Evolutionary conservation across 257 asterid species (phyloP), one percentile per base, ranked within the genome.

Genomic region (Penstemon newberryi): DNA sequence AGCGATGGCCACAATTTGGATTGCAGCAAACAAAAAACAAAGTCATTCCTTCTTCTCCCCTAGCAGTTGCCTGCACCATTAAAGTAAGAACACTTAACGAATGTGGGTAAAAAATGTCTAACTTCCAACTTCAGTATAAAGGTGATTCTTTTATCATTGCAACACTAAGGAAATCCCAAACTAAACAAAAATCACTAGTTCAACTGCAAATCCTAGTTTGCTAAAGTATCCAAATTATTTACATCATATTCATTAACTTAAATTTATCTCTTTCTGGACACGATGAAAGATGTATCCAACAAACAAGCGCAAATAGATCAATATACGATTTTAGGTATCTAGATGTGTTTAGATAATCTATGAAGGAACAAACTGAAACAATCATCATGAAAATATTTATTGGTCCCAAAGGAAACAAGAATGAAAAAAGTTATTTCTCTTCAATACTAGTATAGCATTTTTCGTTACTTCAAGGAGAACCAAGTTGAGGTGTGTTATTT

Each of bases 11-110:
- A 62, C 97, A 92, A 65, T 78, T 90, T 1, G 98, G 88, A 69
- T 90, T 92, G 93, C 98, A 92, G 90, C 98, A 92, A 61, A 90
- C 97, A 8, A 92, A 92, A 86, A 90, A 88, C 73, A 92, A 79
- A 0, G 97, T 83, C 98, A 90, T 90, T 15, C 98, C 98, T 82
- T 92, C 97, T 83, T 92, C 98, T 53, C 97, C 97, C 72, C 93
- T 77, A 58, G 95, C 89, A 81, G 95, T 90, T 36, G 97, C 98
- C 98, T 92, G 93, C 76, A 73, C 46, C n/a, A 57, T 38, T 13
- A 50, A 41, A 50, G 56, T 41, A 53, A 59, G 10, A 46, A 46
- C 51, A 7, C 51, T 7, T 9, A n/a, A 4, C 33, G 41, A 54
- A 43, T 38, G 13, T 43, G 15, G 2, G 11, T 7, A 25, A 42